Base-by-base conservation (phyloP, 495 filamentous ascomycete species). In the Neurospora tetraspora region DNA sequence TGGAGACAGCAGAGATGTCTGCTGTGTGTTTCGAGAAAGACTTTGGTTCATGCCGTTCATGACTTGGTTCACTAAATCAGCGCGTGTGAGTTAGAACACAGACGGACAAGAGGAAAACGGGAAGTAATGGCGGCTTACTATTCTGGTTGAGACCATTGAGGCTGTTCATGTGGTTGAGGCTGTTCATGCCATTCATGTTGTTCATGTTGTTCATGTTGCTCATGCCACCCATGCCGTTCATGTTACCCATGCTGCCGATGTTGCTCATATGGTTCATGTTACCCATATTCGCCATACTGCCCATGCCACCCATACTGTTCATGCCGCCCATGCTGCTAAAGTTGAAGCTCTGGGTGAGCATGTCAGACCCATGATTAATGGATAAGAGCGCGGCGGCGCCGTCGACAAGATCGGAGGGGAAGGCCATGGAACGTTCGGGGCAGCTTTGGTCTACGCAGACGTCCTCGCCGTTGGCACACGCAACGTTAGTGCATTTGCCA, bases 381-480 rank as follows among this genome's bases (percentile, higher is more conserved):
- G 78, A 79, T 68, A 82, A 75, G 68, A 81, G 78, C n/a, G 78
- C 80, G 27, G 79, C 80, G 4, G 80, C 80, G 10, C 77, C 77
- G 73, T 72, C 73, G 31, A 76, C 77, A 0, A 79, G 74, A 70
- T 81, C 79, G 47, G 76, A 61, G 16, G 74, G 70, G 45, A 70
- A 69, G 8, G 65, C 39, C 59, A 38, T 65, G 39, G 77, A 47
- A 2, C 76, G 74, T 31, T 73, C 72, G 14, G 78, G 79, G 47
- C 80, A 82, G 69, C 31, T 80, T 71, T 81, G 79, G 37, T 82
- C 80, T 16, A 77, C 78, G 61, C 80, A 82, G 20, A 77, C 78
- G 43, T 81, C 78, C 16, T 76, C 75, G 69, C 75, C 78, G 18
- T 78, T 76, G 68, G 77, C 79, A 68, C 80, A 82, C 38, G 76